Evolutionary conservation across 352 stramenopile genomes (phyloP), one percentile per base, ranked within the genome.

Genomic region (Phytophthora constricta): DNA sequence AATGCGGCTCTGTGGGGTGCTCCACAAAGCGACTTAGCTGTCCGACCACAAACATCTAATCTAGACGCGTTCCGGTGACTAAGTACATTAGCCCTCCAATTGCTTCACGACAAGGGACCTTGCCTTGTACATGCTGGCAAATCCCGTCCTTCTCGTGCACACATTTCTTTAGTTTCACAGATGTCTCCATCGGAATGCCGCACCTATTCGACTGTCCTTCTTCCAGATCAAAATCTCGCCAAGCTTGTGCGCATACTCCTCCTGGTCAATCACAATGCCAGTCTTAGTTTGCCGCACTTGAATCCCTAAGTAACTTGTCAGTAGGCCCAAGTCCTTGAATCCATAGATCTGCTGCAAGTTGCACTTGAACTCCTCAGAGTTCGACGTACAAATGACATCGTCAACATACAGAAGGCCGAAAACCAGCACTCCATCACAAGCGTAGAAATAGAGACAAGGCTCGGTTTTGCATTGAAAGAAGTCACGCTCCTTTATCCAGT

Each of bases 151-250:
- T 22, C 7, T 16, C 10, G 11, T 61, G 54, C 19, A 53, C 41
- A 28, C 54, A 45, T 28, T 46, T 53, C 42, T 53, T 53, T 10
- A 48, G 23, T 37, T 56, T 39, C 14, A 51, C 7, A 28, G 16
- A 43, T 27, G 26, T 58, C 26, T 54, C 46, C 41, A 62, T 62
- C 17, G 28, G 22, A 45, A 68, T 62, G 4, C 42, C 42, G 17
- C 42, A 48, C 20, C 37, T 52, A 39, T 54, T 57, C n/a, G 33
- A 53, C 2, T 58, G 16, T 5, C 39, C 58, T 34, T 54, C 33
- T 20, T 41, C 3, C 14, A 65, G 41, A 26, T 47, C 54, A 48
- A 62, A 45, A 19, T 45, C 17, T 45, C 37, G 17, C 37, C 10
- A 7, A 45, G 16, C 17, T 45, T 45, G 4, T 7, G 16, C 2